Percentiles rank a stretch among this genome's conserved stretches.
These are phyloP conservation scores for Psophocarpus tetragonolobus DNA, from an alignment of 306 rosid genomes.

Conservation along the genomic window DNA sequence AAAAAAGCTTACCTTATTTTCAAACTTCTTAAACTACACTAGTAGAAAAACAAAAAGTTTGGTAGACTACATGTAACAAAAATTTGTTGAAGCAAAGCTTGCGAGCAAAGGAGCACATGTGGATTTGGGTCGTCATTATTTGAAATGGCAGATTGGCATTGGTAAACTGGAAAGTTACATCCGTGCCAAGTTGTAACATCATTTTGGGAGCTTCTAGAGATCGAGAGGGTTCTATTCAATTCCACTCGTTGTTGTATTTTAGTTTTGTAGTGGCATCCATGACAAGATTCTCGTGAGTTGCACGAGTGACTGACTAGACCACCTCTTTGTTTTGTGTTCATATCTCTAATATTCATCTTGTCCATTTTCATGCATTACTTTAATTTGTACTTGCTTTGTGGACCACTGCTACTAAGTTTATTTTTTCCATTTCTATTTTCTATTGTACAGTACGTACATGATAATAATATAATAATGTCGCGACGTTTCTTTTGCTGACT, in stretches of 20 bases:
- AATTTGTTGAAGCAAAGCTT: neutral
- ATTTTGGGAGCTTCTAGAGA: neutral
- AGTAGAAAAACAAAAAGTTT: too few relatives aligned
- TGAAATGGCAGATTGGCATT: neutral
- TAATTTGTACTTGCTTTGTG: constrained; percentile 6
- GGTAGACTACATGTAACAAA: neutral
- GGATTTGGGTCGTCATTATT: neutral
- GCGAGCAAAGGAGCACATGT: neutral
- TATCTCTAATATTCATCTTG: neutral
- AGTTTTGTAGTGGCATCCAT: neutral
- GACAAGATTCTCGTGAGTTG: neutral
- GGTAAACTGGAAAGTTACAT: neutral
- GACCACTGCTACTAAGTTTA: neutral
- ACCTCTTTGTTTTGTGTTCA: neutral
- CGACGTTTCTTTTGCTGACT: neutral
- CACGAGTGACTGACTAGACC: too few relatives aligned
- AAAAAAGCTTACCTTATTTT: too few relatives aligned
- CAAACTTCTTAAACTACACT: too few relatives aligned
- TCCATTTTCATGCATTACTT: neutral
- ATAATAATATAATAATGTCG: neutral
- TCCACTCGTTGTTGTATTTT: neutral
- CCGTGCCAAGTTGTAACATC: neutral
- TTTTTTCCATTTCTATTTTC: neutral
- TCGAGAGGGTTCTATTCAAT: neutral
- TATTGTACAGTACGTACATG: neutral